Base-by-base conservation (phyloP, 176 grass and related monocot genomes). In the Saccharum spontaneum region DNA sequence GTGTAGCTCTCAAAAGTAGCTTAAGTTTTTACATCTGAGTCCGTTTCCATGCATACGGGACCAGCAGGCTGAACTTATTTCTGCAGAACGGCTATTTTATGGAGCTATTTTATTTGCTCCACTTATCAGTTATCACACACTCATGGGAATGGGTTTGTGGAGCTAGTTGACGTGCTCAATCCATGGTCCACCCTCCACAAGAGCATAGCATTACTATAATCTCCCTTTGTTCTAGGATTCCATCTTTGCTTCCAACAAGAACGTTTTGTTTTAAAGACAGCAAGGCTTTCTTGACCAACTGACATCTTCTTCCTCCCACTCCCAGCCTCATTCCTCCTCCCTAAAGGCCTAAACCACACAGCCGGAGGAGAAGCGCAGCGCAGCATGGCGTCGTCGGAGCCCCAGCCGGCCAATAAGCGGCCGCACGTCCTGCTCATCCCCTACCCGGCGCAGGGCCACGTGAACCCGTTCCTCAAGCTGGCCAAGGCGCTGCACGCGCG, bases 401-500 rank as follows among this genome's bases (percentile, higher is more conserved):
- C 55, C 8, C 40, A 11, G 60, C 23, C 78, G 10, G 1, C 54
- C 52, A 73, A 54, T 20, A 54, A 54, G 69, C 89, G 24, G 69
- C 85, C 90, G 62, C 92, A 94, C 81, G 83, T 74, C 65, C 24
- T 94, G 68, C 81, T 91, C 13, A 34, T 94, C 38, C 92, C 92
- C 37, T 94, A 88, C 86, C 92, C 92, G 15, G 86, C 92, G 43
- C 92, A 94, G 90, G 92, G 92, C 86, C 92, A 94, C 86, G 83
- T 94, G 77, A 91, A 72, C 75, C 89, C 92, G 46, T 87, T 94
- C 86, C 83, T 94, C 26, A 76, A 81, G 69, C 83, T 94, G 20
- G 89, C 89, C 76, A 91, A 89, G 88, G 75, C 75, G n/a, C 73
- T 87, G 31, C 86, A 88, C 85, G 83, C 57, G 23, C 73, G 85